phyloP scores from a whole-genome alignment of 805 yeast species.

The Barnettozyma siamensis region DNA sequence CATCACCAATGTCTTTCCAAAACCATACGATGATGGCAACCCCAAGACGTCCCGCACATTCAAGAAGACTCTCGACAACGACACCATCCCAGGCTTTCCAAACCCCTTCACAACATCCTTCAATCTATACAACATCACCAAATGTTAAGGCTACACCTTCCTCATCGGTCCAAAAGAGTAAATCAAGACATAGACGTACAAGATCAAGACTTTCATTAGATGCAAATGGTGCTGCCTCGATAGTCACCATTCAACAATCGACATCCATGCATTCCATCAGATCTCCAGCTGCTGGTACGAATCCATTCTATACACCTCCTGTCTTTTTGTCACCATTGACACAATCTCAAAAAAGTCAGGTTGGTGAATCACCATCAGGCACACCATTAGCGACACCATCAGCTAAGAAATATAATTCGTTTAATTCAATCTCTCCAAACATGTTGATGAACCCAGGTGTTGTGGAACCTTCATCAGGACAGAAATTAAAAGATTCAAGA shows the following conservation, averaged over 20 bases:
- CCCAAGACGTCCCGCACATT: constrained; percentile 25
- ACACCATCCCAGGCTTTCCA: constrained; percentile 28
- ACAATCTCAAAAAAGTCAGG: constrained; percentile 10
- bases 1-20: constrained; percentile 19
- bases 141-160: constrained; percentile 13
- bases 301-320: constrained; percentile 45
- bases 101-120: constrained; percentile 18
- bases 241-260: constrained; percentile 20
- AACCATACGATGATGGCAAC: constrained; percentile 34
- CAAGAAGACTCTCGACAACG: constrained; percentile 25
- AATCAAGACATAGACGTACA: constrained; percentile 33
- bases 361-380: constrained; percentile 13
- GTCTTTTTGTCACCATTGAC: constrained; percentile 35
- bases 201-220: constrained; percentile 36
- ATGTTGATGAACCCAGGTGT: constrained; percentile 15
- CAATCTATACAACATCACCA: constrained; percentile 11
- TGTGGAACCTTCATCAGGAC: not conserved
- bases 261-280: constrained; percentile 21
- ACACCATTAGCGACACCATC: constrained; percentile 24
- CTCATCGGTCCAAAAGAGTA: constrained; percentile 18
- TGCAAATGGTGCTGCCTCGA: constrained; percentile 25
- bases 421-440: constrained; percentile 20
- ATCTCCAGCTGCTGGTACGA: constrained; percentile 34
- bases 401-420: constrained; percentile 7
- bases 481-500: not conserved